These are phyloP conservation scores for Leptomonas pyrrhocoris DNA, from an alignment of 208 protist genomes.

Conservation along the genomic window DNA sequence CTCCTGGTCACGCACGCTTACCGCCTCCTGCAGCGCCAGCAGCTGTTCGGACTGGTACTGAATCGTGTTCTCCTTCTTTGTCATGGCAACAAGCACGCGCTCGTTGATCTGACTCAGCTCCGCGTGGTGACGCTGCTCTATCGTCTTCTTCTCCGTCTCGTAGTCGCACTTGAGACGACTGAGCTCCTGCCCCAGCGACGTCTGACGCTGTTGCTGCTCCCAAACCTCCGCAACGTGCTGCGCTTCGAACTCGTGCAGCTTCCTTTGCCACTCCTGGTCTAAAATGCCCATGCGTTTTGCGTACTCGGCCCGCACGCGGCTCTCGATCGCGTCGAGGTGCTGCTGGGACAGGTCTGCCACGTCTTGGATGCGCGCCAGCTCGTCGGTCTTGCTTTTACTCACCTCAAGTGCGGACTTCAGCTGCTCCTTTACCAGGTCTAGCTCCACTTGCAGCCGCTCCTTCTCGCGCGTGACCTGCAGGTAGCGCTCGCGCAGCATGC, in stretches of 20 bases:
- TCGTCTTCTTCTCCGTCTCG: constrained; percentile 53
- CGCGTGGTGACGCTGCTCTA: constrained; percentile 78
- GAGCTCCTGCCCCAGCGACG: constrained; percentile 41
- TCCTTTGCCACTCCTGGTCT: constrained; percentile 72
- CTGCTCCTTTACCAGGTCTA: constrained; percentile 68
- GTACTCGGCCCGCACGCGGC: constrained; percentile 53
- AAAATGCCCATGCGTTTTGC: constrained; percentile 54
- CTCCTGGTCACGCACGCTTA: constrained; percentile 73
- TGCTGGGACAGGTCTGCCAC: constrained; percentile 49
- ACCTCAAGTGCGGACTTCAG: constrained; percentile 45
- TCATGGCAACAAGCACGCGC: constrained; percentile 77
- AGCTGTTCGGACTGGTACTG: constrained; percentile 70
- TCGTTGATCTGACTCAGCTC: constrained; percentile 86
- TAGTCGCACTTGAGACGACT: constrained; percentile 38
- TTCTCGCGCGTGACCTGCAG: constrained; percentile 63
- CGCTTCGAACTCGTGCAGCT: constrained; percentile 64
- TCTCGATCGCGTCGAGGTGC: constrained; percentile 61
- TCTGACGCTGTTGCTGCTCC: constrained; percentile 52
- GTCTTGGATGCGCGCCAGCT: constrained; percentile 46
- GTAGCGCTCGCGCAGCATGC: constrained; percentile 65
- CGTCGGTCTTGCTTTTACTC: constrained; percentile 51
- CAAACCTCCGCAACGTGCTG: constrained; percentile 61
- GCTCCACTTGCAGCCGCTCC: constrained; percentile 74
- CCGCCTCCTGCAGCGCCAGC: constrained; percentile 67
- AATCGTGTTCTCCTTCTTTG: constrained; percentile 78